These are phyloP conservation scores for Platanthera guangdongensis DNA, from an alignment of 106 monocot genomes.

Conservation along the genomic window DNA sequence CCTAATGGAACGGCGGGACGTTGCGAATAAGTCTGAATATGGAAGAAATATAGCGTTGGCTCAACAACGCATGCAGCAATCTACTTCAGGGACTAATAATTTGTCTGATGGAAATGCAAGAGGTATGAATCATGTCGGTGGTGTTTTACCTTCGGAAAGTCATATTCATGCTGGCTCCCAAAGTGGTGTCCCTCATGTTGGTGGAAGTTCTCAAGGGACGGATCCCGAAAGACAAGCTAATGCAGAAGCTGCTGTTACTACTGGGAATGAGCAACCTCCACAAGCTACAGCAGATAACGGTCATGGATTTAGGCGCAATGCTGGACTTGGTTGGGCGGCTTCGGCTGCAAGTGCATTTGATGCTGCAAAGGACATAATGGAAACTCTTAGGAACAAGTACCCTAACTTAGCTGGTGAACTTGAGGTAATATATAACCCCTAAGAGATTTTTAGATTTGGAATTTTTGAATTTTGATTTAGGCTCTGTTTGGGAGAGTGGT, in stretches of 20 bases:
- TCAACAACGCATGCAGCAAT: constrained; percentile 77
- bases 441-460: too few relatives aligned
- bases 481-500: too few relatives aligned
- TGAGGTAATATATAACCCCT: constrained; percentile 45
- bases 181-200: constrained; percentile 47
- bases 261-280: constrained; percentile 53
- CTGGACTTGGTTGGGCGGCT: constrained; percentile 58
- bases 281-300: constrained; percentile 35
- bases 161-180: constrained; percentile 47
- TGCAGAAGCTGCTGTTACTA: constrained; percentile 38
- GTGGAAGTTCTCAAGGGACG: constrained; percentile 54
- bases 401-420: constrained; percentile 87
- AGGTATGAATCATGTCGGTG: constrained; percentile 25
- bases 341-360: constrained; percentile 93
- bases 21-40: constrained; percentile 76
- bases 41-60: constrained; percentile 62
- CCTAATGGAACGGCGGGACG: constrained; percentile 96
- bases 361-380: constrained; percentile 98
- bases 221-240: constrained; percentile 53
- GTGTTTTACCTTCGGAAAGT: constrained; percentile 37
- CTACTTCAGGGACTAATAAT: constrained; percentile 36
- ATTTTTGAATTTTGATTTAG: too few relatives aligned
- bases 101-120: constrained; percentile 53
- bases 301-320: constrained; percentile 44
- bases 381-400: constrained; percentile 92